phyloP scores from a whole-genome alignment of 2,329 filamentous ascomycete genomes.

The Stromatinia cepivora region DNA sequence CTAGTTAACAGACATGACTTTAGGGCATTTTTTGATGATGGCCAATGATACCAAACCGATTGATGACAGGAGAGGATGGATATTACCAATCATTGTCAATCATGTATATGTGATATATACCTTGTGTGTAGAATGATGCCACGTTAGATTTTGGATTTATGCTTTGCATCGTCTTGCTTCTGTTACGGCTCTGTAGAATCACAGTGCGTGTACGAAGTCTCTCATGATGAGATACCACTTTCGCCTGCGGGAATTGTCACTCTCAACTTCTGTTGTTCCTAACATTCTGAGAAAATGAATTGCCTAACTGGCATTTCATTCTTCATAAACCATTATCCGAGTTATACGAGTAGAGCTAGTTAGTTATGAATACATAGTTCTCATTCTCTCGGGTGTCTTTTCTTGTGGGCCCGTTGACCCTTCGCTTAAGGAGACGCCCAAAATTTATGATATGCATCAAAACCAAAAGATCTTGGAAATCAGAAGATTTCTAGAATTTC shows the following conservation, averaged over 20 bases:
- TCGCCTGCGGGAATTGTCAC: neutral
- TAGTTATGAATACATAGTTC: no score
- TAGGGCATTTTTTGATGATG: neutral
- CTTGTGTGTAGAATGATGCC: neutral
- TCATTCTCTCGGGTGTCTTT: no score
- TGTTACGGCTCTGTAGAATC: neutral
- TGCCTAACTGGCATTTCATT: no score
- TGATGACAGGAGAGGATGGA: neutral
- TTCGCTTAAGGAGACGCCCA: neutral
- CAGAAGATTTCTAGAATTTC: no score
- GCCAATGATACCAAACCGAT: slow-evolving; percentile 4
- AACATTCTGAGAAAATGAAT: no score
- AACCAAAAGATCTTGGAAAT: no score
- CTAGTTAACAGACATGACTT: neutral
- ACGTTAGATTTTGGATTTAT: neutral
- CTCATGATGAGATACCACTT: neutral
- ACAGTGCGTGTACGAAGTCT: neutral
- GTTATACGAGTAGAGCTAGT: no score
- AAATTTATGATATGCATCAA: no score
- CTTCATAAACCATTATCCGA: no score
- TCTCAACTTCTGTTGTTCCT: neutral
- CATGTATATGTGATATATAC: neutral
- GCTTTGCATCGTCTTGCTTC: neutral
- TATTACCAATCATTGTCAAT: neutral
- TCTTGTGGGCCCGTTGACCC: no score